A percentile compares a stretch with the other conserved stretches of the same genome.
Evolutionary conservation across 495 filamentous ascomycete genomes (phyloP).

Genomic region (Xanthoparmelia taractica): DNA sequence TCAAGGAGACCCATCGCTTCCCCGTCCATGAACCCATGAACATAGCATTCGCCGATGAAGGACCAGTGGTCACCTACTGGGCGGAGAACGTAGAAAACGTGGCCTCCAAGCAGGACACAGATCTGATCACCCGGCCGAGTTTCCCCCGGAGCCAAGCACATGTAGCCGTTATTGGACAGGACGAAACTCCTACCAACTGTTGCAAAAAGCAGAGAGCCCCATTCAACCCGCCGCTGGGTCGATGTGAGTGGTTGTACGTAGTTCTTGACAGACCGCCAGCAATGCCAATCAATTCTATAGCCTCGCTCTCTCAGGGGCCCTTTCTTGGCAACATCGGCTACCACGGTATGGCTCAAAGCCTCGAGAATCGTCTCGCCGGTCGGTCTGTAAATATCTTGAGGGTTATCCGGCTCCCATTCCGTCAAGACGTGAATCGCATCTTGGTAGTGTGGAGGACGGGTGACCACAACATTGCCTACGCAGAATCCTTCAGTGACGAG

Average conservation of each 20-base stretch:
- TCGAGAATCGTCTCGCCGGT: background rate
- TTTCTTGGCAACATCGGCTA: background rate
- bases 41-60: background rate
- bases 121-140: background rate
- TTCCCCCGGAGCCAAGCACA: background rate
- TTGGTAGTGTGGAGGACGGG: background rate
- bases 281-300: background rate
- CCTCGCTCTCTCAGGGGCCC: background rate
- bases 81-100: background rate
- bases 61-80: background rate
- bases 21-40: background rate
- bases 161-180: background rate
- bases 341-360: background rate
- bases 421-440: background rate
- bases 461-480: background rate
- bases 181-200: background rate
- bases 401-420: background rate
- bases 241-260: background rate
- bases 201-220: background rate
- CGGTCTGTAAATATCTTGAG: background rate
- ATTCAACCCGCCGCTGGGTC: background rate
- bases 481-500: background rate
- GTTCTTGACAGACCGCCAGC: background rate
- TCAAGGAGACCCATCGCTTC: background rate
- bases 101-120: background rate